Evolutionary conservation across 2,329 filamentous ascomycete genomes (phyloP), one percentile per base, ranked within the genome.

Genomic region (Meredithiella fracta): DNA sequence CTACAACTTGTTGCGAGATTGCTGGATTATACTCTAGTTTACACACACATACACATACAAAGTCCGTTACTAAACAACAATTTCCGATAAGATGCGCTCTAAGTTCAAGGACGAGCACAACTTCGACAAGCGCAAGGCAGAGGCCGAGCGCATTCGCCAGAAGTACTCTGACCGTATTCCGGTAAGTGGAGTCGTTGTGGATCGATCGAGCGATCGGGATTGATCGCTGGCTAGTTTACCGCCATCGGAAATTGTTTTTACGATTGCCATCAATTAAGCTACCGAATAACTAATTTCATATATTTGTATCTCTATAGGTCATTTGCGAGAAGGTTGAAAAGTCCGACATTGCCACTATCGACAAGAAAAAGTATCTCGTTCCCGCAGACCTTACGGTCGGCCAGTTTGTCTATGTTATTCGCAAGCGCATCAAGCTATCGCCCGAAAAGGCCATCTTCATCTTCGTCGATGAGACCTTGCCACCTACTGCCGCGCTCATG

Each of bases 81-180:
- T n/a, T n/a, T 69, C 31, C 17, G 67, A 67, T 77, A 87, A 67
- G 63, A 96, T 96, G 89, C 86, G 90, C 69, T 94, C 88, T 78
- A 97, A 97, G 82, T 98, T 98, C 74, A 98, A 98, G 89, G 92
- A 98, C 83, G 92, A 97, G 82, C 92, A 97, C 72, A 89, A 88
- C 65, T 97, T 97, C 71, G 92, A 97, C 85, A 98, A 98, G 87
- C 89, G 92, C 76, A 96, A 97, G 87, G 92, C 92, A 63, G 92
- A 98, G 76, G 92, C 92, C 69, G 92, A 98, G 79, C 90, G 92
- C 72, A 96, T 96, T 71, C 89, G 92, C 64, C 90, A 96, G 77
- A 98, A 98, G 75, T 98, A 98, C 71, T 83, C 88, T 64, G 92
- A 98, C 71, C 88, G 92, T 66, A 98, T 98, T 73, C 92, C 92